phyloP scores from a whole-genome alignment of 345 rosid genomes.

The Cochlearia excelsa region DNA sequence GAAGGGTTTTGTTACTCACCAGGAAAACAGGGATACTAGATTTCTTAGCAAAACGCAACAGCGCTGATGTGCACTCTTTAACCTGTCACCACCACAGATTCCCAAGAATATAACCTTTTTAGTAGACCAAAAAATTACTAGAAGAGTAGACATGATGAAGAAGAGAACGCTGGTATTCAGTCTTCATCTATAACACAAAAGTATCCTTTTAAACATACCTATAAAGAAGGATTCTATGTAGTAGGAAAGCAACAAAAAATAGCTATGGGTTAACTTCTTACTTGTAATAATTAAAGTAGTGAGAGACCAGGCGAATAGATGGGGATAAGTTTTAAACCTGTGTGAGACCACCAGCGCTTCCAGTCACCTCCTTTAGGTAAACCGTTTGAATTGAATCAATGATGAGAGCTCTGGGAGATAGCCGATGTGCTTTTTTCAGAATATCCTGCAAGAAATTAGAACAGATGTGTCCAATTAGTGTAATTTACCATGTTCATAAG shows the following conservation, averaged over 20 bases:
- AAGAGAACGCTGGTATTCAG: neutral
- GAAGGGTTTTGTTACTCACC: slow-evolving; percentile 49
- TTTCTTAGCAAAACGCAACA: slow-evolving; percentile 84
- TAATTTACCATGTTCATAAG: slow-evolving; percentile 4
- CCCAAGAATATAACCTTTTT: slow-evolving; percentile 8
- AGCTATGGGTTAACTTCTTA: slow-evolving; percentile 9
- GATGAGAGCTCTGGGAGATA: slow-evolving; percentile 70
- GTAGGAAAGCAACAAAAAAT: slow-evolving; percentile 17
- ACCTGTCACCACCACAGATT: slow-evolving; percentile 49
- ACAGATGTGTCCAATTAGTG: neutral
- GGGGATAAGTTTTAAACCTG: slow-evolving; percentile 51
- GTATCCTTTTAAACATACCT: neutral
- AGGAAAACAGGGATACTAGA: slow-evolving; percentile 78
- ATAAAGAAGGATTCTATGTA: neutral
- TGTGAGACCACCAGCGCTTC: slow-evolving; percentile 85
- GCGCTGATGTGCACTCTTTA: slow-evolving; percentile 81
- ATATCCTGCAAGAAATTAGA: slow-evolving; percentile 58
- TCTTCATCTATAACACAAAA: neutral
- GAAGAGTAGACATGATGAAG: neutral
- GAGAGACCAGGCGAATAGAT: neutral
- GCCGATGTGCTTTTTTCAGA: slow-evolving; percentile 52
- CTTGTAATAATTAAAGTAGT: neutral
- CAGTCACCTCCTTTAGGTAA: slow-evolving; percentile 67
- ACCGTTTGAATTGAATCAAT: slow-evolving; percentile 92
- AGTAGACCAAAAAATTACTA: neutral